phyloP scores from a whole-genome alignment of 345 rosid species.

The Pistacia atlantica region DNA sequence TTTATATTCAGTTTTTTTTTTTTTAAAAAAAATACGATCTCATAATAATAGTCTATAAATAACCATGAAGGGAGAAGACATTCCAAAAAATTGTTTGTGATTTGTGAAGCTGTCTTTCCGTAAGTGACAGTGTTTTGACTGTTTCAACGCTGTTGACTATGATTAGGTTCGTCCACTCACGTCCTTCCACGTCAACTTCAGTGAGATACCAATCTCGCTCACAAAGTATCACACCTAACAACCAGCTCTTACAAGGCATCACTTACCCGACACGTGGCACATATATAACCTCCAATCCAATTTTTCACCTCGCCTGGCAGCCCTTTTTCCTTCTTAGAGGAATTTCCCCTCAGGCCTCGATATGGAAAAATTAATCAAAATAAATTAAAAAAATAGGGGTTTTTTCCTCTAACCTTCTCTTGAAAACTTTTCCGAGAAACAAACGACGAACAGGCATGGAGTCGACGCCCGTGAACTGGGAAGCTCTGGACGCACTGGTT shows the following conservation, averaged over 20 bases:
- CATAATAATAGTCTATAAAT: too few species aligned
- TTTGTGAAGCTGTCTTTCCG: not conserved
- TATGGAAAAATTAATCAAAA: not conserved
- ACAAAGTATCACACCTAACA: not conserved
- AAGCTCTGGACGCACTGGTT: slow-evolving; percentile 79
- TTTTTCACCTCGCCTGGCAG: slow-evolving; percentile 32
- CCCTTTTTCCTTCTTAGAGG: slow-evolving; percentile 14
- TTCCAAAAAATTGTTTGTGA: too few species aligned
- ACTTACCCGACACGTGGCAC: slow-evolving; percentile 32
- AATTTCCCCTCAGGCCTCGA: not conserved
- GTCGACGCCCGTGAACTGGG: slow-evolving; percentile 81
- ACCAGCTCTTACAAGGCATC: not conserved
- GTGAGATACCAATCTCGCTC: not conserved
- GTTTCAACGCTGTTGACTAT: not conserved
- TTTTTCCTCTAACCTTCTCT: not conserved
- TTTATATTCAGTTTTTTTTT: too few species aligned
- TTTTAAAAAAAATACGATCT: too few species aligned
- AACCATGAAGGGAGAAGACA: too few species aligned
- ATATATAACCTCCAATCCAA: slow-evolving; percentile 24
- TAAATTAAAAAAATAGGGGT: not conserved
- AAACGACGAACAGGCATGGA: slow-evolving; percentile 43
- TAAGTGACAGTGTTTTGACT: not conserved
- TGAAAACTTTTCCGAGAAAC: slow-evolving; percentile 24
- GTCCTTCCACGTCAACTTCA: slow-evolving; percentile 11
- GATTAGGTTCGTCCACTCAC: not conserved